A percentile compares a stretch with the other conserved stretches of the same genome.
Evolutionary conservation across 2,329 filamentous ascomycete species (phyloP).

Genomic region (Ophiosphaerella korrae): DNA sequence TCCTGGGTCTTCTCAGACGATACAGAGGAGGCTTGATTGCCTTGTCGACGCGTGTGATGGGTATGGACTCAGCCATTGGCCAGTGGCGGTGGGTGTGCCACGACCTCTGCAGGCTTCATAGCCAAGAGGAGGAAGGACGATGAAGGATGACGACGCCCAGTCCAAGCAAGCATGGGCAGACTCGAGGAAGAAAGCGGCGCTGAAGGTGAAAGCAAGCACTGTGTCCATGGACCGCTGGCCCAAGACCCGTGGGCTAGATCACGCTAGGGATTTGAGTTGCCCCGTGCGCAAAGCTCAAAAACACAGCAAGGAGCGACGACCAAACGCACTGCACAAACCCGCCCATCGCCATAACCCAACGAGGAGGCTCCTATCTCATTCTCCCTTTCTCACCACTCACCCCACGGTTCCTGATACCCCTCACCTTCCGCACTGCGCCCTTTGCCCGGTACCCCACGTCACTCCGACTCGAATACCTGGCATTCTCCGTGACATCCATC

Average conservation of each 20-base stretch:
- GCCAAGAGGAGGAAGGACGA: no score
- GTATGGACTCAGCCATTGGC: no score
- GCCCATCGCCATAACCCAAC: conserved; percentile 33
- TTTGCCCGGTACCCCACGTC: conserved; percentile 10
- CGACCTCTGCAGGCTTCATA: no score
- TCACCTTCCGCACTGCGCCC: background rate
- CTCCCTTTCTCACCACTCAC: conserved; percentile 1
- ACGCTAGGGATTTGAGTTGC: conserved; percentile 22
- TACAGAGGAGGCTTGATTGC: no score
- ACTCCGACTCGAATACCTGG: conserved; percentile 19
- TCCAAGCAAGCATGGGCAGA: background rate
- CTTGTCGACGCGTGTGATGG: no score
- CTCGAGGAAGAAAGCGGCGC: background rate
- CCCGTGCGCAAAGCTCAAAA: conserved; percentile 31
- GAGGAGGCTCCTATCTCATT: conserved; percentile 27
- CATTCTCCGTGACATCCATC: conserved; percentile 19
- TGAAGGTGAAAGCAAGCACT: background rate
- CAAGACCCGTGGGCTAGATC: conserved; percentile 22
- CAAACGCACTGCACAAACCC: conserved; percentile 18
- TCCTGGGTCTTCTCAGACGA: no score
- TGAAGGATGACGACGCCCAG: no score
- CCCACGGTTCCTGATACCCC: conserved; percentile 9
- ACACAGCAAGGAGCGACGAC: conserved; percentile 29
- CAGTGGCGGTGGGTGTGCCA: no score
- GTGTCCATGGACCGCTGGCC: background rate